Percentiles rank a stretch among this genome's conserved stretches.
These are phyloP conservation scores for Torulaspora microellipsoides DNA, from an alignment of 805 yeast species.

Conservation along the genomic window DNA sequence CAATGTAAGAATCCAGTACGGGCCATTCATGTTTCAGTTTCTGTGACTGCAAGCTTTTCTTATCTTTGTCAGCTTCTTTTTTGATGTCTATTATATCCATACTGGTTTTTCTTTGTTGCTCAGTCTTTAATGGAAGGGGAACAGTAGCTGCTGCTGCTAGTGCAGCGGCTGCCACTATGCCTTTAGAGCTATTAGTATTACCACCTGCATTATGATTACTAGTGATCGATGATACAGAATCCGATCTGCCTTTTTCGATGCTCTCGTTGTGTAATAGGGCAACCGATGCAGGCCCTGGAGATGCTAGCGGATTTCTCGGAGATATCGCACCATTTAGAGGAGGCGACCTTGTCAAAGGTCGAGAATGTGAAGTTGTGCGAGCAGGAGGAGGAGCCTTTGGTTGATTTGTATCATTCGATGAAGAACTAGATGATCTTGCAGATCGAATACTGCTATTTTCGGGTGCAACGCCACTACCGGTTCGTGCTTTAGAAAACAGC, in stretches of 20 bases:
- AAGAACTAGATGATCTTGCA: constrained; percentile 1
- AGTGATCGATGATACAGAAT: constrained; percentile 2
- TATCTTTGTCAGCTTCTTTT: constrained; percentile 10
- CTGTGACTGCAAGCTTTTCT: constrained; percentile 5
- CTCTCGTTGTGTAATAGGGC: constrained; percentile 28
- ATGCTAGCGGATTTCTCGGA: constrained; percentile 27
- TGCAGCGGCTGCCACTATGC: constrained; percentile 78
- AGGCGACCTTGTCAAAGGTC: constrained; percentile 9
- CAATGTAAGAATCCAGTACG: constrained; percentile 47
- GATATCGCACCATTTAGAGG: constrained; percentile 12
- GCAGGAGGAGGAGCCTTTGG: constrained; percentile 3
- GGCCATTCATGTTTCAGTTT: constrained; percentile 21
- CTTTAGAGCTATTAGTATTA: constrained; percentile 35
- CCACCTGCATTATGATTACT: not conserved
- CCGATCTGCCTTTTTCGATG: constrained; percentile 1
- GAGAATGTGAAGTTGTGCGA: constrained; percentile 1
- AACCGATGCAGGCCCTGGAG: constrained; percentile 49
- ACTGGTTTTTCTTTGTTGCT: constrained; percentile 7
- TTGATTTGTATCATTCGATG: not conserved
- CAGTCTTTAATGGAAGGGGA: constrained; percentile 51
- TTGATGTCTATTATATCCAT: not conserved
- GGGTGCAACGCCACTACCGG: constrained; percentile 5
- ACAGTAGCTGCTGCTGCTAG: constrained; percentile 76
- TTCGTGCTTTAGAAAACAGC: constrained; percentile 48
- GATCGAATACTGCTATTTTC: not conserved